Evolutionary conservation across 345 rosid genomes (phyloP).

Genomic region (Euphorbia peplus): DNA sequence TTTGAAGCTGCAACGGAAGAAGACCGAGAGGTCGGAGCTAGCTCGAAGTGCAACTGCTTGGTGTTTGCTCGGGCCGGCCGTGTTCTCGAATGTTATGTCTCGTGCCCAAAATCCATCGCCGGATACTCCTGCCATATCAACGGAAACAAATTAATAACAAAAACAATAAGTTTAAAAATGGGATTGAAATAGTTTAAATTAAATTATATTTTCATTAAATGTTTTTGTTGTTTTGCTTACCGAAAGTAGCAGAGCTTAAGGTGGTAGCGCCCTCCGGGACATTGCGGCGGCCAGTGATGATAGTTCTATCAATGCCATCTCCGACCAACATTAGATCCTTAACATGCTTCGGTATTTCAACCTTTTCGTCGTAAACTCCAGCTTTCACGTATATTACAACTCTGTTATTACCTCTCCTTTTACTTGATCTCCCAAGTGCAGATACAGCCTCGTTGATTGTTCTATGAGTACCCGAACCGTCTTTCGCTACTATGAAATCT

Average conservation of each 20-base stretch:
- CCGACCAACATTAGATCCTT: slow-evolving; percentile 67
- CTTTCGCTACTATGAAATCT: slow-evolving; percentile 42
- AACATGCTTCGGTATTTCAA: slow-evolving; percentile 42
- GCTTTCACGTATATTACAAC: slow-evolving; percentile 55
- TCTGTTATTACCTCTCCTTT: slow-evolving; percentile 30
- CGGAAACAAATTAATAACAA: too few relatives aligned
- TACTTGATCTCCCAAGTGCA: slow-evolving; percentile 39
- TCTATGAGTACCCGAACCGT: slow-evolving; percentile 45
- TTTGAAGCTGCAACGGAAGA: slow-evolving; percentile 64
- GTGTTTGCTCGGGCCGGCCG: slow-evolving; percentile 61
- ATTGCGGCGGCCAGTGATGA: slow-evolving; percentile 45
- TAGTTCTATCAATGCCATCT: slow-evolving; percentile 72
- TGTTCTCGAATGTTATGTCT: slow-evolving; percentile 73
- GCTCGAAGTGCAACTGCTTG: slow-evolving; percentile 67
- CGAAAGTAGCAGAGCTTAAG: slow-evolving; percentile 59
- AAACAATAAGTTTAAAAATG: too few relatives aligned
- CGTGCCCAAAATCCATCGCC: slow-evolving; percentile 85
- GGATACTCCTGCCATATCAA: slow-evolving; percentile 40
- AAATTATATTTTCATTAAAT: too few relatives aligned
- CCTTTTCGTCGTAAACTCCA: slow-evolving; percentile 62
- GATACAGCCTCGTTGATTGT: slow-evolving; percentile 42
- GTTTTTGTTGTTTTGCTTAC: slow-evolving; percentile 22
- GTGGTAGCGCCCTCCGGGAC: slow-evolving; percentile 55
- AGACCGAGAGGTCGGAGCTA: slow-evolving; percentile 51
- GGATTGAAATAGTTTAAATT: too few relatives aligned